A percentile compares a stretch with the other conserved stretches of the same genome.
phyloP scores from a whole-genome alignment of 306 rosid species.

The Fagus sylvatica region DNA sequence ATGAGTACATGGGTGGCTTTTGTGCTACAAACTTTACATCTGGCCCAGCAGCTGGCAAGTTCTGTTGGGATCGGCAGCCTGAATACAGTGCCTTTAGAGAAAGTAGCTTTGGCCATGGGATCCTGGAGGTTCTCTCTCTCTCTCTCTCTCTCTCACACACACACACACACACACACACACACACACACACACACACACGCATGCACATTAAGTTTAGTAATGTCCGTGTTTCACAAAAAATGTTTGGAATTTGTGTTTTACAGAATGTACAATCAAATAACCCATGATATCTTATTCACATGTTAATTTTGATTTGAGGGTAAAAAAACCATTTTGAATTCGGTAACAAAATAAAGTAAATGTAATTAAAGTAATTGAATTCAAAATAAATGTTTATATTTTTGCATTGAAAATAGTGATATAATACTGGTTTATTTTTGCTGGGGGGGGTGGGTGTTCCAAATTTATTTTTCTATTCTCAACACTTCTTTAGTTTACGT shows the following conservation, averaged over 20 bases:
- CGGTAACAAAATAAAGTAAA: neutral
- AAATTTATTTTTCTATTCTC: neutral
- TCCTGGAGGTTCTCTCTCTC: slow-evolving; percentile 57
- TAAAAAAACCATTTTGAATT: neutral
- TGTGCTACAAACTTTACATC: slow-evolving; percentile 64
- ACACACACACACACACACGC: neutral
- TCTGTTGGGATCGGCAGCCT: slow-evolving; percentile 80
- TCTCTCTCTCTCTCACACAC: neutral
- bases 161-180: neutral
- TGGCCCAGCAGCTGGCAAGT: slow-evolving; percentile 61
- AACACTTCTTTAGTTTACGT: neutral
- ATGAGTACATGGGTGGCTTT: slow-evolving; percentile 50
- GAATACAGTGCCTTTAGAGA: slow-evolving; percentile 75
- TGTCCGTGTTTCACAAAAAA: neutral
- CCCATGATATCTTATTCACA: neutral
- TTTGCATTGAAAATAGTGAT: no score
- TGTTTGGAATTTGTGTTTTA: neutral
- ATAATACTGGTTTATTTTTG: no score
- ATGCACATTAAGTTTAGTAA: neutral
- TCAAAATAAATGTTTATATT: neutral
- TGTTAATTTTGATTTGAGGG: neutral
- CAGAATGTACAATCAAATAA: neutral
- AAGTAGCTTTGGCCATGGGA: slow-evolving; percentile 81
- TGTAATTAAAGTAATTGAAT: neutral
- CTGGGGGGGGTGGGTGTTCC: neutral